Evolutionary conservation across 305 asterid genomes (phyloP), one percentile per base, ranked within the genome.

Genomic region (Fraxinus platypoda): DNA sequence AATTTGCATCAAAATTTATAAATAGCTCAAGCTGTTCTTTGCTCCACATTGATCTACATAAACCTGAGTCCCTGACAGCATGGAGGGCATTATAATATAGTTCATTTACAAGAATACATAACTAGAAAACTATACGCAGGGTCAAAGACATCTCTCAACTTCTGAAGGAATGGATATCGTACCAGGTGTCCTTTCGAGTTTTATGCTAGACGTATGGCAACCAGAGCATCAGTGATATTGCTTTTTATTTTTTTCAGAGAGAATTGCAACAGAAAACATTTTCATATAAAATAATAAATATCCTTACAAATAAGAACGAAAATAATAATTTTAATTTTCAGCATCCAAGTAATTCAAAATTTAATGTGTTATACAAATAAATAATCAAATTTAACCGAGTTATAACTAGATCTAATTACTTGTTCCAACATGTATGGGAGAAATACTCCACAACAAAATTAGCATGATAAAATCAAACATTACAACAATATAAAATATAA

Each of bases 381-480:
- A 68, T 70, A 26, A 26, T 68, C 75, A 30, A 30, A 26, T 68
- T 13, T 70, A 68, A 13, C 35, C 15, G 37, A 68, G 19, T 13
- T 28, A 68, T 68, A 68, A 68, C 74, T 5, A 26, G 74, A 71
- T 31, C 21, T 5, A 71, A 13, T 70, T 71, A 31, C 41, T 71
- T 15, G 76, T 33, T 71, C 43, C 26, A 72, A 72, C 49, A 31
- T 7, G 25, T 33, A 71, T 72, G 26, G 25, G 26, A 70, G 38
- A 70, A 26, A 70, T 31, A 70, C 21, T 70, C 37, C 57, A 68
- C 49, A 72, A 43, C n/a, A 59, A 49, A 8, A 54, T 80, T 49
- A 35, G 52, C 74, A 54, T 49, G 54, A 54, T 54, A 83, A 87
- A 37, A 74, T 73, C 49, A 70, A 80, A 57, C 15, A 81, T 21